phyloP scores from a whole-genome alignment of 768 basidiomycete species.

The Russula lepida region DNA sequence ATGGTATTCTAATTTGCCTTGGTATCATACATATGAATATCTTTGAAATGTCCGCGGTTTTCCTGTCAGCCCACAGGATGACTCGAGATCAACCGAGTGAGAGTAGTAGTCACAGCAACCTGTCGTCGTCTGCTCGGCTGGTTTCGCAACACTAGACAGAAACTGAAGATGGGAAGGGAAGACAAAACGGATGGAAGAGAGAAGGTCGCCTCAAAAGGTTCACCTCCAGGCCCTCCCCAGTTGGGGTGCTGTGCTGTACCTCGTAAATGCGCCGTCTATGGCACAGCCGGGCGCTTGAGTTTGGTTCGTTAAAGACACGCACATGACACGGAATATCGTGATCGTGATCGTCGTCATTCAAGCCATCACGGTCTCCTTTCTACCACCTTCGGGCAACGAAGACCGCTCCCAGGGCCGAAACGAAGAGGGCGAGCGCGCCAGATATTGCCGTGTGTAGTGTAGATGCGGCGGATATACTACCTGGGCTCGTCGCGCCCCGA shows the following conservation, averaged over 20 bases:
- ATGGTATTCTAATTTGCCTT: too few relatives aligned
- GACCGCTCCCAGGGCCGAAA: neutral
- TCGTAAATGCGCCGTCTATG: neutral
- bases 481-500: constrained; percentile 31
- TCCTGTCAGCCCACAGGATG: neutral
- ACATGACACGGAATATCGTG: neutral
- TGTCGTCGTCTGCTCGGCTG: neutral
- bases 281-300: neutral
- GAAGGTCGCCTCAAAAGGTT: too few relatives aligned
- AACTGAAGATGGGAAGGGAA: neutral
- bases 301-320: neutral
- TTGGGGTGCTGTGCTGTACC: neutral
- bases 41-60: too few relatives aligned
- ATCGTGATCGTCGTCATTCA: neutral
- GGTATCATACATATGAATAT: too few relatives aligned
- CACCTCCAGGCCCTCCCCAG: neutral
- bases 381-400: neutral
- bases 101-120: neutral
- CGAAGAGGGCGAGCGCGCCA: neutral
- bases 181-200: too few relatives aligned
- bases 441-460: neutral
- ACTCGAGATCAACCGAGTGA: neutral
- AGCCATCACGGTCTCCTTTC: neutral
- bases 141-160: neutral
- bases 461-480: neutral